phyloP scores from a whole-genome alignment of 148 eudicot species.

The Cornus kousa region DNA sequence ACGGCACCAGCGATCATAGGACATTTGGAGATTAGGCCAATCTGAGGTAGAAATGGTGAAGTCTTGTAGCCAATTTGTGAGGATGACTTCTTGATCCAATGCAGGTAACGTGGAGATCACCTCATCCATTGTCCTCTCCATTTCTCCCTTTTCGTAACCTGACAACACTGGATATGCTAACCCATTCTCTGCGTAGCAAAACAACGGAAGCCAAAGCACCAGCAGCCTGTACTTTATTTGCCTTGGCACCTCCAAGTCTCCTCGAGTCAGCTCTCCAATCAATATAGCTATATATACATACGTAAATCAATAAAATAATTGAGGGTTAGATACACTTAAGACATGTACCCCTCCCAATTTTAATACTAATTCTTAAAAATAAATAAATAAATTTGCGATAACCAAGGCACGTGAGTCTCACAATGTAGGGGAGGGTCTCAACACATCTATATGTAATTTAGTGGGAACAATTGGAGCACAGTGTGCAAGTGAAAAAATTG shows the following conservation, averaged over 20 bases:
- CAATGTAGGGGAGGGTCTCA: too few relatives aligned
- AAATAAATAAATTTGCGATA: too few relatives aligned
- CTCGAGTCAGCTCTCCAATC: slow-evolving; percentile 19
- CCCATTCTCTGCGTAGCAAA: slow-evolving; percentile 31
- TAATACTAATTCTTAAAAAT: too few relatives aligned
- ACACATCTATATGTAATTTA: too few relatives aligned
- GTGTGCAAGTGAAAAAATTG: too few relatives aligned
- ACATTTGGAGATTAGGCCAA: slow-evolving; percentile 35
- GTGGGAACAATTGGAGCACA: too few relatives aligned
- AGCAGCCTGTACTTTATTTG: slow-evolving; percentile 28
- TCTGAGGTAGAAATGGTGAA: slow-evolving; percentile 23
- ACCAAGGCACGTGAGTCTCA: too few relatives aligned
- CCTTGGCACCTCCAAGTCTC: slow-evolving; percentile 11
- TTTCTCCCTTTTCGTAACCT: slow-evolving; percentile 28
- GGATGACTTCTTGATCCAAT: slow-evolving; percentile 31
- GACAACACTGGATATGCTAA: slow-evolving; percentile 25
- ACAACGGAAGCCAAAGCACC: slow-evolving; percentile 29
- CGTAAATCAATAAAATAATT: too few relatives aligned
- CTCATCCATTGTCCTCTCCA: slow-evolving; percentile 26
- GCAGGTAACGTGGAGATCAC: slow-evolving; percentile 25
- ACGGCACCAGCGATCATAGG: slow-evolving; percentile 35
- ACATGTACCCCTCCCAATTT: too few relatives aligned
- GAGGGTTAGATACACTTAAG: too few relatives aligned
- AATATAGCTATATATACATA: slow-evolving; percentile 17
- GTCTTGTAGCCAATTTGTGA: slow-evolving; percentile 35